Percentiles rank a stretch among this genome's conserved stretches.
These are phyloP conservation scores for Hyaloscypha variabilis DNA, from an alignment of 495 filamentous ascomycete genomes.

Conservation along the genomic window DNA sequence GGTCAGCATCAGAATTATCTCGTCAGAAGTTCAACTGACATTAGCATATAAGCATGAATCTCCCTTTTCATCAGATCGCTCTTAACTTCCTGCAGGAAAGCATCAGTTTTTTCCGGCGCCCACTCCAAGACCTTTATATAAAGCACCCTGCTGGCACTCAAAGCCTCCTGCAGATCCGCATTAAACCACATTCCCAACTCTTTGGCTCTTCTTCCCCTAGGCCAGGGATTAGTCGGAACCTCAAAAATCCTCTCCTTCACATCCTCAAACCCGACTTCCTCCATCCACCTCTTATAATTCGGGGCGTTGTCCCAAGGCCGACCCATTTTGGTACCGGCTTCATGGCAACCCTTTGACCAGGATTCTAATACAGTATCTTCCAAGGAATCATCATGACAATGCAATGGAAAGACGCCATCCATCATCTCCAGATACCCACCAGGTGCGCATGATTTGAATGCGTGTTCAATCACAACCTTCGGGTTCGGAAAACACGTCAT, in stretches of 20 bases:
- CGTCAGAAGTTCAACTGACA: neutral
- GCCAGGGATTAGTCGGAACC: neutral
- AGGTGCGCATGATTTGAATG: slow-evolving; percentile 43
- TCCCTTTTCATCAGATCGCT: neutral
- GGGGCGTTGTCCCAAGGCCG: neutral
- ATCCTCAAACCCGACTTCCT: slow-evolving; percentile 4
- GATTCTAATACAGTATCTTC: neutral
- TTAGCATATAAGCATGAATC: neutral
- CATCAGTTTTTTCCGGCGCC: neutral
- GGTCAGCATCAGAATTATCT: neutral
- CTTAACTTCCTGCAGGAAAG: neutral
- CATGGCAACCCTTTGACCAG: neutral
- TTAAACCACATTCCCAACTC: slow-evolving; percentile 6
- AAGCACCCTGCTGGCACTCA: neutral
- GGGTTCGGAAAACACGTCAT: slow-evolving; percentile 44
- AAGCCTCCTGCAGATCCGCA: neutral
- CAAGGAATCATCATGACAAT: slow-evolving; percentile 26
- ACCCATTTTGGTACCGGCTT: neutral
- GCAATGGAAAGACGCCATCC: slow-evolving; percentile 39
- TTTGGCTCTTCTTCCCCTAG: slow-evolving; percentile 2
- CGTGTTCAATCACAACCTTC: slow-evolving; percentile 39
- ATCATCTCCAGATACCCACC: slow-evolving; percentile 51
- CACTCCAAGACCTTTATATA: neutral
- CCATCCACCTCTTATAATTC: slow-evolving; percentile 7
- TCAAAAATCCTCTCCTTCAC: slow-evolving; percentile 1